Base-by-base conservation (phyloP, 768 basidiomycete genomes). In the Pleurotus tuber-regium region DNA sequence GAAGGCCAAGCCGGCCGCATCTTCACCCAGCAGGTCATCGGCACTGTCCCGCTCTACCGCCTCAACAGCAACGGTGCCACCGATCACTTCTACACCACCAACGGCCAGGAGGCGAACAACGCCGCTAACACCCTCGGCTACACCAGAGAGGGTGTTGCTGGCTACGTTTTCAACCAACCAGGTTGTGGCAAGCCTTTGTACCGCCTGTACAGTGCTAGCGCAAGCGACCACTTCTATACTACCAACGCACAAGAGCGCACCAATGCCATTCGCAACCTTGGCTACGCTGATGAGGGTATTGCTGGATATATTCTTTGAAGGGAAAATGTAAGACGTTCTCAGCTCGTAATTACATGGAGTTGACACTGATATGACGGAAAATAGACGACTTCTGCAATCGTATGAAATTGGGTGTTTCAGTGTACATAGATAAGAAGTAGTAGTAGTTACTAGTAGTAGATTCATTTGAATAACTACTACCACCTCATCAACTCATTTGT, bases 241-340 rank as follows among this genome's bases (percentile, higher is more conserved):
- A 43, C 46, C 8, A 30, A 26, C 16, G 33, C 28, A 21, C 24
- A 26, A 16, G 57, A 58, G 19, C 28, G 24, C 23, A 43, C 31
- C 7, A 49, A 48, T 26, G 54, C 54, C 16, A 47, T 56, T 12
- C 10, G 8, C 26, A 16, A 14, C 14, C 18, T 31, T 11, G 51
- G 54, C 10, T 58, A 55, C 40, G 7, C 41, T 16, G n/a, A 46
- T 12, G 31, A 51, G 39, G 57, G 54, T 5, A 39, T 55, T 25
- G 51, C 50, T 19, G 50, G 54, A 16, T 57, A 38, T 12, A 41
- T 53, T 19, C 41, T 52, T 16, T 19, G 44, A 14, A 33, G 23
- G 35, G 35, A 14, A 4, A 43, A 43, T 43, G 3, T 26, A 23
- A 43, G 21, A 14, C 25, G 4, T 4, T 1, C 14, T n/a, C 14